Percentiles rank a stretch among this genome's conserved stretches.
Evolutionary conservation across 768 basidiomycete genomes (phyloP).

Genomic region (Leccinellum rugosiceps): DNA sequence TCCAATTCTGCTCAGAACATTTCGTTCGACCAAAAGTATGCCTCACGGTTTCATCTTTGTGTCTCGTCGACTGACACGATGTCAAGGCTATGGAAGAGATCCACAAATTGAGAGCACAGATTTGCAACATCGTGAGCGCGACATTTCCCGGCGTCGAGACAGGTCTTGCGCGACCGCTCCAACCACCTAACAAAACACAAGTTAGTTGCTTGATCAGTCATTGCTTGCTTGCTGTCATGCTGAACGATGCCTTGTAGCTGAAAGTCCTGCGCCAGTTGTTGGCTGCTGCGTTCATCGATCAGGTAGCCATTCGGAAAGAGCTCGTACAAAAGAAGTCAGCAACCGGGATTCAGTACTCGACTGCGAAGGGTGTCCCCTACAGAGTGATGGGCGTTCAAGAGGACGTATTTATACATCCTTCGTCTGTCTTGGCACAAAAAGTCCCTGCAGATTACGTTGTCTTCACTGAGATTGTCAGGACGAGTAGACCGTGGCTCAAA

Average conservation of each 20-base stretch:
- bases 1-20: constrained; percentile 80
- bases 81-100: constrained; percentile 96
- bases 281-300: constrained; percentile 90
- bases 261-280: constrained; percentile 88
- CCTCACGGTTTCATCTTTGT: not conserved
- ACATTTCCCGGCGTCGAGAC: constrained; percentile 67
- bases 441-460: constrained; percentile 85
- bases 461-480: constrained; percentile 79
- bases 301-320: constrained; percentile 90
- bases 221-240: not conserved
- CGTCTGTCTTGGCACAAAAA: constrained; percentile 66
- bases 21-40: constrained; percentile 87
- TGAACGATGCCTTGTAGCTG: constrained; percentile 48
- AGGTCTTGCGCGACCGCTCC: constrained; percentile 60
- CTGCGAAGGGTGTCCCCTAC: constrained; percentile 79
- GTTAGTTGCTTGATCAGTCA: constrained; percentile 35
- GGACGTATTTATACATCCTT: constrained; percentile 91
- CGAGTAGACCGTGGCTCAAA: constrained; percentile 75
- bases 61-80: constrained; percentile 1
- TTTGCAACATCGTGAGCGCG: constrained; percentile 77
- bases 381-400: constrained; percentile 74
- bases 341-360: constrained; percentile 66
- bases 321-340: constrained; percentile 56
- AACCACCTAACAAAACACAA: constrained; percentile 78
- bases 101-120: constrained; percentile 88